Conservation (phyloP, 1,284 basidiomycete species). For the Moniliophthora roreri region DNA sequence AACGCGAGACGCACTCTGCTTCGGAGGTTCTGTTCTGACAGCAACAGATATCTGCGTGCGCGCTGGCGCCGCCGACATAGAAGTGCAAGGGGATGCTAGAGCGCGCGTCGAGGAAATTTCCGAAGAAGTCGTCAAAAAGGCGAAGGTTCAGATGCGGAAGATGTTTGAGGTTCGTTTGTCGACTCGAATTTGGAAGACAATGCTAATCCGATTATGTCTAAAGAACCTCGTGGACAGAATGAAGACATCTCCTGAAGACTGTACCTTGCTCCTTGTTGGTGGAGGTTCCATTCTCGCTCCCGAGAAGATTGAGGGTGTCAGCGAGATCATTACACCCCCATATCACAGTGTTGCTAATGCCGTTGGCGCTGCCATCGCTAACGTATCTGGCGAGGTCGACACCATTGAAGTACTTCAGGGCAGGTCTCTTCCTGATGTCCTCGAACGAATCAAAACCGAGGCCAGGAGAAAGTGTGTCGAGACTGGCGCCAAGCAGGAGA, state of each 20-base stretch:
- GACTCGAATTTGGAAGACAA: neutral
- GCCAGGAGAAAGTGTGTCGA: slow-evolving; percentile 45
- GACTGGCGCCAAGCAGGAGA: slow-evolving; percentile 42
- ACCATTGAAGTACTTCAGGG: slow-evolving; percentile 42
- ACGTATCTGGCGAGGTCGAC: slow-evolving; percentile 36
- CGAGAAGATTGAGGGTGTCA: slow-evolving; percentile 41
- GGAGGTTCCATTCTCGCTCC: slow-evolving; percentile 50
- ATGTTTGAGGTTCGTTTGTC: slow-evolving; percentile 36
- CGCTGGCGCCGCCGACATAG: slow-evolving; percentile 34
- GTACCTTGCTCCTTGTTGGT: slow-evolving; percentile 47
- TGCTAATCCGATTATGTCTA: neutral
- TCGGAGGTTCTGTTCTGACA: slow-evolving; percentile 49
- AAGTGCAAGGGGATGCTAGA: slow-evolving; percentile 24
- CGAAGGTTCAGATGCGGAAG: slow-evolving; percentile 36
- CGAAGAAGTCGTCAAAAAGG: slow-evolving; percentile 25
- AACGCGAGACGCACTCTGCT: slow-evolving; percentile 38
- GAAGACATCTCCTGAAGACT: slow-evolving; percentile 54
- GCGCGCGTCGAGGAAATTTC: slow-evolving; percentile 28
- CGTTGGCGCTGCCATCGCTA: slow-evolving; percentile 51
- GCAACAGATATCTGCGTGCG: slow-evolving; percentile 52
- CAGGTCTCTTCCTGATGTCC: slow-evolving; percentile 34
- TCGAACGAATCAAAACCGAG: slow-evolving; percentile 38
- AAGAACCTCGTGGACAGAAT: slow-evolving; percentile 39
- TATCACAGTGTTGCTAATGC: slow-evolving; percentile 57
- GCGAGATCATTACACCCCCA: slow-evolving; percentile 43